Base-by-base conservation (phyloP, 495 filamentous ascomycete genomes). In the Daldinia caldariorum region DNA sequence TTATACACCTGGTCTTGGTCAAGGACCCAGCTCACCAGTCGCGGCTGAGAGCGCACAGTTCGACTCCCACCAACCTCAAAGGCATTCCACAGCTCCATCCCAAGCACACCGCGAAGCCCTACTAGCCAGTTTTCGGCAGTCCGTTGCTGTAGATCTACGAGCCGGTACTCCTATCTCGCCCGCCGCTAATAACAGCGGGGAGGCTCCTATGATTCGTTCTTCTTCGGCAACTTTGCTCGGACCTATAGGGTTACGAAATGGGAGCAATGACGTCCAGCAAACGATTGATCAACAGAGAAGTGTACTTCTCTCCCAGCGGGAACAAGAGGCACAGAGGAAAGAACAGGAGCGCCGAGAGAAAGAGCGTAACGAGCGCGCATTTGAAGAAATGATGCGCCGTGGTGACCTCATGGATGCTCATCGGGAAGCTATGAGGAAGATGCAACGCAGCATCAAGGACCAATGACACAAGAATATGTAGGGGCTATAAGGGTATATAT, bases 341-440 rank as follows among this genome's bases (percentile, higher is more conserved):
- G 70, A 85, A 63, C 62, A 78, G 47, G 81, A 83, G 68, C 77
- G 80, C 47, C 67, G 74, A 58, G 81, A 80, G 60, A 81, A 79
- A 69, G 81, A 80, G 53, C 75, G 80, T 41, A 75, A 78, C 1
- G 84, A 89, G 49, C 83, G 83, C 49, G 82, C 84, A 55, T 87
- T 91, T 64, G 91, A 93, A 57, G 86, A 89, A 70, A 84, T 88
- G 61, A 95, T 96, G 92, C 84, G 92, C 50, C 88, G 87, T 9
- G 88, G 89, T 0, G 87, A 89, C 67, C 88, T 97, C 84, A 81
- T 90, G 38, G 91, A 92, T 47, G 82, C 89, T 43, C 94, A 98
- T 78, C 83, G 90, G 57, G 89, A 94, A 63, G 93, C 91, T 0
- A 85, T 98, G 86, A 82, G 92, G 70, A 87, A 84, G 76, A 90